Evolutionary conservation across 2,329 filamentous ascomycete genomes (phyloP).

Genomic region (Penicillium corylophilum): DNA sequence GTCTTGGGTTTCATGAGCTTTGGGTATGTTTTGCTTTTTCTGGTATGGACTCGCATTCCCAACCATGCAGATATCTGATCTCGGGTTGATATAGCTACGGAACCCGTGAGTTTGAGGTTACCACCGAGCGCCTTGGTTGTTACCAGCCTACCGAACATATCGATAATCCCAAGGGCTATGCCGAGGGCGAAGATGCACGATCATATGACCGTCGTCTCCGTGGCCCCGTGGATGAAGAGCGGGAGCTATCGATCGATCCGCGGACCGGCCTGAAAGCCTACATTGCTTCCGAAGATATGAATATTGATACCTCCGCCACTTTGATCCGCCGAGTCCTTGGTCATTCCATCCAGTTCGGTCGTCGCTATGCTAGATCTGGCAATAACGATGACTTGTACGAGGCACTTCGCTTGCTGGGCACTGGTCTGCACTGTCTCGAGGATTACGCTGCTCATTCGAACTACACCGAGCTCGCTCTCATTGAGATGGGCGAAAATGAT

Average conservation of each 20-base stretch:
- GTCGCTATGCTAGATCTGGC: conserved; percentile 64
- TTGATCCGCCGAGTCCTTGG: conserved; percentile 73
- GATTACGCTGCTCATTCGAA: conserved; percentile 94
- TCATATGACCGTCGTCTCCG: conserved; percentile 79
- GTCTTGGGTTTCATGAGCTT: conserved; percentile 88
- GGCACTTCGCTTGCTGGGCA: conserved; percentile 80
- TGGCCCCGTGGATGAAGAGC: conserved; percentile 73
- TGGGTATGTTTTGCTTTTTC: conserved; percentile 53
- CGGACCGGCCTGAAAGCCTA: conserved; percentile 84
- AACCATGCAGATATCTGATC: background rate
- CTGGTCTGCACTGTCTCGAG: conserved; percentile 85
- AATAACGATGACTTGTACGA: conserved; percentile 81
- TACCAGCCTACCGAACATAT: conserved; percentile 84
- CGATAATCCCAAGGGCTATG: conserved; percentile 78
- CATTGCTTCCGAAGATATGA: conserved; percentile 77
- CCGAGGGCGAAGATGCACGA: conserved; percentile 81
- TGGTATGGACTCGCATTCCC: background rate
- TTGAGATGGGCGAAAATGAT: conserved; percentile 77
- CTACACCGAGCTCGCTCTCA: conserved; percentile 82
- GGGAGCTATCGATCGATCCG: conserved; percentile 76
- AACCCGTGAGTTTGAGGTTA: conserved; percentile 83
- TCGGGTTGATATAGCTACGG: conserved; percentile 45
- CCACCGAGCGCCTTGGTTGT: conserved; percentile 72
- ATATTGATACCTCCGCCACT: conserved; percentile 77
- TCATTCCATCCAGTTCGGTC: conserved; percentile 75